Evolutionary conservation across 176 grass and related monocot species (phyloP).

Genomic region (Aegilops tauschii): DNA sequence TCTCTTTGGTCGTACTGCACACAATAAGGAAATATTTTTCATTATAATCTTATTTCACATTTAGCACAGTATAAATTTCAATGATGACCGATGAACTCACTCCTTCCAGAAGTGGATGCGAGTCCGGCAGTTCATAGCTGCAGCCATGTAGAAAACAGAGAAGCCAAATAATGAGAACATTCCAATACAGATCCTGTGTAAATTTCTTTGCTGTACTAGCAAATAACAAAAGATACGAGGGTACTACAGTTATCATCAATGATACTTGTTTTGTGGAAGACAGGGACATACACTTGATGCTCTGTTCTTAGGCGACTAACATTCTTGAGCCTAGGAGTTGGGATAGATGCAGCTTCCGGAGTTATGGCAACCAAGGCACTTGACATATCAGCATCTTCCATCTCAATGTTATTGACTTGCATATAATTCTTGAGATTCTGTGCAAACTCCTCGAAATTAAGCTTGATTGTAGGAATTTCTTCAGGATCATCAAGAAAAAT

Average conservation of each 20-base stretch:
- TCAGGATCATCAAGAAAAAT: slow-evolving; percentile 70
- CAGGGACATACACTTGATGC: slow-evolving; percentile 80
- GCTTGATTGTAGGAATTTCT: slow-evolving; percentile 79
- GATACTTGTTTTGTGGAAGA: background rate
- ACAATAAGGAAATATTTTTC: slow-evolving; percentile 24
- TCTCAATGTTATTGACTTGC: slow-evolving; percentile 72
- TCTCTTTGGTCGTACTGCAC: slow-evolving; percentile 67
- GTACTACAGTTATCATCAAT: background rate
- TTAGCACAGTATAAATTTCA: background rate
- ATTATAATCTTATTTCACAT: background rate
- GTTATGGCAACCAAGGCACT: slow-evolving; percentile 69
- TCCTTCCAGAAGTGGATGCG: slow-evolving; percentile 61
- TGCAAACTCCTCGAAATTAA: slow-evolving; percentile 71
- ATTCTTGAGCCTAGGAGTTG: slow-evolving; percentile 79
- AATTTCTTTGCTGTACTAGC: background rate
- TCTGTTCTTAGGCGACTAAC: slow-evolving; percentile 80
- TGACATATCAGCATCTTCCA: slow-evolving; percentile 76
- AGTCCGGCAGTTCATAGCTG: slow-evolving; percentile 84
- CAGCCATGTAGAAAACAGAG: slow-evolving; percentile 25
- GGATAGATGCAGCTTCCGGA: slow-evolving; percentile 64
- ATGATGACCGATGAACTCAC: slow-evolving; percentile 42
- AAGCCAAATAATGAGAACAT: slow-evolving; percentile 9
- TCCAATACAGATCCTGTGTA: background rate
- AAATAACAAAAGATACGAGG: background rate
- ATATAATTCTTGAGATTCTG: slow-evolving; percentile 74